Evolutionary conservation across 73 alveolate genomes (phyloP), one percentile per base, ranked within the genome.

Genomic region (Symbiodinium natans): DNA sequence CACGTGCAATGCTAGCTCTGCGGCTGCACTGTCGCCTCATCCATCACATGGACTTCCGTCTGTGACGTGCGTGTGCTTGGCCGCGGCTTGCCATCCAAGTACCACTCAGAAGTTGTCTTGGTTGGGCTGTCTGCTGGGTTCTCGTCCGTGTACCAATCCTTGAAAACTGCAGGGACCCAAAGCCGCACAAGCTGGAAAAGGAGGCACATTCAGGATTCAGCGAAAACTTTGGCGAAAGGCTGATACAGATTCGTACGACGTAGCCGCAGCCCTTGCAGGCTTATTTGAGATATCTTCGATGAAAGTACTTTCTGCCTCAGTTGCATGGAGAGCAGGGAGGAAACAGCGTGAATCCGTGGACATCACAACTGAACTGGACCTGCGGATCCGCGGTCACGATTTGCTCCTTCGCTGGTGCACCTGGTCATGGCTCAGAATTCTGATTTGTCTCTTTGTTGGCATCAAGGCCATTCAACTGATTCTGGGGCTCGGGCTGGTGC

Each of bases 61-160:
- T 41, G 46, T 29, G 86, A 41, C 0, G 86, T 27, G 38, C 86
- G 95, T 11, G 71, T 89, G 95, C 87, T 89, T 29, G 95, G 86
- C 38, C 87, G 68, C 15, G 71, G 40, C 74, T 59, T 71, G 48
- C 95, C 95, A 68, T 89, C 95, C 43, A 89, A 59, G 77, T 89
- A 87, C 94, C 94, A 87, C 41, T 87, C 95, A 31, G 74, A 36
- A 39, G 95, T 68, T 71, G 86, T 89, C 87, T 89, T 89, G 25
- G 95, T 34, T 3, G 80, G 80, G 38, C 74, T 13, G 46, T 23
- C 40, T 21, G 75, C 86, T 8, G 86, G 75, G 34, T 56, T 29
- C 19, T 39, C 33, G 43, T 59, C 86, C 43, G 42, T 43, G 29
- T 59, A 89, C 95, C 95, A 89, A 11, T 89, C 95, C 87, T 87